Percentiles rank a stretch among this genome's conserved stretches.
phyloP scores from a whole-genome alignment of 192 early-diverging fungal species.

The Hyaloraphidium curvatum region DNA sequence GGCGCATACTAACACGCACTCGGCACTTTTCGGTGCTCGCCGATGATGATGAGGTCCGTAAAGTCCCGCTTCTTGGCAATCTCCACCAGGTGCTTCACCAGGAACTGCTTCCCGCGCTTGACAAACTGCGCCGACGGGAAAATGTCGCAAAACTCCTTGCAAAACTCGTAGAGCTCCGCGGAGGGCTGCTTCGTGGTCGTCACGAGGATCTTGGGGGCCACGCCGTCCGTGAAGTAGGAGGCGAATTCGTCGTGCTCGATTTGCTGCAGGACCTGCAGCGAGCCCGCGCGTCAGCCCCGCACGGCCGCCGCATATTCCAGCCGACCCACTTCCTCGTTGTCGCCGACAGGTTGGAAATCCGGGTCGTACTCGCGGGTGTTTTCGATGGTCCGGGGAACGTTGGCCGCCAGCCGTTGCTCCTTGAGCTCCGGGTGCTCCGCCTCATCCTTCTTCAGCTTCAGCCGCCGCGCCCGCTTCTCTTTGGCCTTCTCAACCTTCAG shows the following conservation, averaged over 20 bases:
- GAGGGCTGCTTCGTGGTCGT: slow-evolving; percentile 61
- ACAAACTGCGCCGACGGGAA: slow-evolving; percentile 82
- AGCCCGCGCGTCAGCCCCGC: not conserved
- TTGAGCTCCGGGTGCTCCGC: slow-evolving; percentile 62
- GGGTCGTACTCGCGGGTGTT: slow-evolving; percentile 84
- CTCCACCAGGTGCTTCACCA: slow-evolving; percentile 78
- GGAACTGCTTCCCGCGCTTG: slow-evolving; percentile 68
- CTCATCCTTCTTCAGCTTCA: slow-evolving; percentile 57
- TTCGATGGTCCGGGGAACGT: slow-evolving; percentile 83
- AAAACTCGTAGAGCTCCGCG: slow-evolving; percentile 58
- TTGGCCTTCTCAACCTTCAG: slow-evolving; percentile 53
- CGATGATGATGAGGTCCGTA: slow-evolving; percentile 85
- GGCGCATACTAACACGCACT: slow-evolving; percentile 28
- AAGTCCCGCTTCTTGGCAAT: slow-evolving; percentile 72
- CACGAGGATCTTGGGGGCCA: slow-evolving; percentile 77
- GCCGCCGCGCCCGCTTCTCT: slow-evolving; percentile 50
- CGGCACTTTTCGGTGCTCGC: slow-evolving; percentile 80
- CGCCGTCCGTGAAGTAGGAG: slow-evolving; percentile 61
- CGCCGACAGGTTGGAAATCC: slow-evolving; percentile 54
- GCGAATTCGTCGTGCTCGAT: slow-evolving; percentile 45
- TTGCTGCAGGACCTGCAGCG: slow-evolving; percentile 17
- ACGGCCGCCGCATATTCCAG: not conserved
- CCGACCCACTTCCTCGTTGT: slow-evolving; percentile 25
- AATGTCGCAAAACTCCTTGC: slow-evolving; percentile 67
- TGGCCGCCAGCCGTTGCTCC: slow-evolving; percentile 51